Evolutionary conservation across 2,329 filamentous ascomycete species (phyloP).

Genomic region (Truncatella angustata): DNA sequence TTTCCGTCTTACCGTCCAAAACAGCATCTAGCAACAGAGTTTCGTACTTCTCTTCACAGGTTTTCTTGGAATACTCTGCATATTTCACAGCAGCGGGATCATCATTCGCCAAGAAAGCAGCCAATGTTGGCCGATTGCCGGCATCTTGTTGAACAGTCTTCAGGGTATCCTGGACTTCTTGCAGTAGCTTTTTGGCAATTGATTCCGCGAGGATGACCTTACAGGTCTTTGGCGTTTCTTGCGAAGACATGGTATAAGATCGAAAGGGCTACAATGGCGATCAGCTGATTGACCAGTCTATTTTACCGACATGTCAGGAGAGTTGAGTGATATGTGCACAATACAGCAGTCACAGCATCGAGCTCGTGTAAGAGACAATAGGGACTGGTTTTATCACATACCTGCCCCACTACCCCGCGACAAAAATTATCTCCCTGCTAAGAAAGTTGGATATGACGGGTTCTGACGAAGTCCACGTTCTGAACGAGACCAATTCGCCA

Average conservation of each 20-base stretch:
- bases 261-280: neutral
- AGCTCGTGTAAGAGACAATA: no score
- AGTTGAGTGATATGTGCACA: no score
- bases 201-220: constrained; percentile 89
- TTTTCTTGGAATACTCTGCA: constrained; percentile 96
- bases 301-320: no score
- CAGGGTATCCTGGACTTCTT: constrained; percentile 75
- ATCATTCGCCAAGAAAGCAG: constrained; percentile 87
- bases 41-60: constrained; percentile 89
- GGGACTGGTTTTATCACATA: constrained; percentile 3
- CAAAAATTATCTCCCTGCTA: neutral
- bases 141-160: constrained; percentile 62
- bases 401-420: constrained; percentile 15
- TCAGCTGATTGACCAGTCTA: neutral
- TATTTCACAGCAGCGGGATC: constrained; percentile 92
- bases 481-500: neutral
- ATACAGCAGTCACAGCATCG: no score
- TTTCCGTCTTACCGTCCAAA: no score
- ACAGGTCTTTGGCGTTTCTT: constrained; percentile 65
- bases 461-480: neutral
- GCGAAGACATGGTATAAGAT: constrained; percentile 32
- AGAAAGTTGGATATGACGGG: neutral
- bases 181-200: constrained; percentile 78
- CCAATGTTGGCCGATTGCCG: constrained; percentile 66
- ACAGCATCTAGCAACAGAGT: no score